phyloP scores from a whole-genome alignment of 768 basidiomycete species.

The Mycena vulgaris region DNA sequence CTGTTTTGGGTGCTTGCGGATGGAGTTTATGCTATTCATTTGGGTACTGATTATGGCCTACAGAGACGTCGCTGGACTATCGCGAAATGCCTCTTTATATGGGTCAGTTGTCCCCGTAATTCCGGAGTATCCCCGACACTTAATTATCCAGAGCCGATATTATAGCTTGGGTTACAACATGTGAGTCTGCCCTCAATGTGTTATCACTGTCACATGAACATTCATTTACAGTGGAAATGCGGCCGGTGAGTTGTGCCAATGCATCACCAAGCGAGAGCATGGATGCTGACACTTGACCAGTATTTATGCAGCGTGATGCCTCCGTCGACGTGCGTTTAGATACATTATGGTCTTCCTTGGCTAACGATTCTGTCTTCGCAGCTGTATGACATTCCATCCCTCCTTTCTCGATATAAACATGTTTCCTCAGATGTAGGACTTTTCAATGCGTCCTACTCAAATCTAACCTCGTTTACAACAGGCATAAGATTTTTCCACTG shows the following conservation, averaged over 20 bases:
- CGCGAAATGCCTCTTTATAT: constrained; percentile 53
- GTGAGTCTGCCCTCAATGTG: constrained; percentile 36
- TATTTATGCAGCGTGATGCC: constrained; percentile 45
- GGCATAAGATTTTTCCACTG: constrained; percentile 53
- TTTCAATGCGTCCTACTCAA: not conserved
- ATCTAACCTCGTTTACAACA: constrained; percentile 21
- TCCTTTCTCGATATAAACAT: not conserved
- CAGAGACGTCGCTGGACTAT: constrained; percentile 52
- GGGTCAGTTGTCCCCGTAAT: constrained; percentile 37
- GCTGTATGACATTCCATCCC: constrained; percentile 13
- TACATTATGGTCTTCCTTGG: not conserved
- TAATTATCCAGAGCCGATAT: constrained; percentile 50
- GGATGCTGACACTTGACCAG: constrained; percentile 30
- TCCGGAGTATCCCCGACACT: not conserved
- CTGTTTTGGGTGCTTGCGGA: too few species aligned
- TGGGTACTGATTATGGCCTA: constrained; percentile 31
- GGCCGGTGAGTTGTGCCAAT: constrained; percentile 33
- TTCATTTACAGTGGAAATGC: constrained; percentile 42
- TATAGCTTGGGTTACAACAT: constrained; percentile 52
- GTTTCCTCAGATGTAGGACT: not conserved
- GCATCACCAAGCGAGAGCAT: too few species aligned
- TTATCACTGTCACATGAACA: not conserved
- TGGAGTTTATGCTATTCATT: too few species aligned
- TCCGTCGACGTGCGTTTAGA: constrained; percentile 45
- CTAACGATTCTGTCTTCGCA: not conserved